These are phyloP conservation scores for Euptelea pleiosperma DNA, from an alignment of 164 flowering plant species.

Conservation along the genomic window DNA sequence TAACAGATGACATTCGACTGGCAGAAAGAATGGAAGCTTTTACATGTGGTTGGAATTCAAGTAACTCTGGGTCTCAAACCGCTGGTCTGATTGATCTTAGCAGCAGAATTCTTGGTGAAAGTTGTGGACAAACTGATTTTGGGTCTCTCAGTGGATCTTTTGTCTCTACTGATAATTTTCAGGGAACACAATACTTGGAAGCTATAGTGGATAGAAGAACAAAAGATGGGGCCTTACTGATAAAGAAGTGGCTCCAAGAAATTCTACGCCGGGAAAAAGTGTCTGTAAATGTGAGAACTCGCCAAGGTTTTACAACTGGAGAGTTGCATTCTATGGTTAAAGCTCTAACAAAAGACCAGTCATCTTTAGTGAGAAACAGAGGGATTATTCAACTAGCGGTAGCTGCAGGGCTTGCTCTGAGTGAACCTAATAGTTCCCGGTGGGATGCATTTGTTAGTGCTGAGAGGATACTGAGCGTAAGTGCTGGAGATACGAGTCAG, in stretches of 20 bases:
- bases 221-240: conserved; percentile 73
- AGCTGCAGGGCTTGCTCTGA: conserved; percentile 60
- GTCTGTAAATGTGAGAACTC: conserved; percentile 43
- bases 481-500: conserved; percentile 90
- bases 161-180: conserved; percentile 63
- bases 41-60: conserved; percentile 64
- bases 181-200: conserved; percentile 73
- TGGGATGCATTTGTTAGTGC: conserved; percentile 95
- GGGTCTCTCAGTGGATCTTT: conserved; percentile 65
- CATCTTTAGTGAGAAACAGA: conserved; percentile 63
- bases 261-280: conserved; percentile 57
- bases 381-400: conserved; percentile 85
- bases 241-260: conserved; percentile 91
- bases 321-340: conserved; percentile 64
- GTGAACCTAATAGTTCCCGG: conserved; percentile 51
- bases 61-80: conserved; percentile 23
- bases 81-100: conserved; percentile 31
- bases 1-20: conserved; percentile 29
- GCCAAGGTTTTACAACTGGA: conserved; percentile 55
- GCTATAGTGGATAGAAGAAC: conserved; percentile 75
- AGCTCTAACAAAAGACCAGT: conserved; percentile 58
- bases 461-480: conserved; percentile 68
- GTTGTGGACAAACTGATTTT: conserved; percentile 17
- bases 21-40: conserved; percentile 55
- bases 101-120: conserved; percentile 25